Evolutionary conservation across 164 flowering plant species (phyloP).

Genomic region (Nymphaea colorata): DNA sequence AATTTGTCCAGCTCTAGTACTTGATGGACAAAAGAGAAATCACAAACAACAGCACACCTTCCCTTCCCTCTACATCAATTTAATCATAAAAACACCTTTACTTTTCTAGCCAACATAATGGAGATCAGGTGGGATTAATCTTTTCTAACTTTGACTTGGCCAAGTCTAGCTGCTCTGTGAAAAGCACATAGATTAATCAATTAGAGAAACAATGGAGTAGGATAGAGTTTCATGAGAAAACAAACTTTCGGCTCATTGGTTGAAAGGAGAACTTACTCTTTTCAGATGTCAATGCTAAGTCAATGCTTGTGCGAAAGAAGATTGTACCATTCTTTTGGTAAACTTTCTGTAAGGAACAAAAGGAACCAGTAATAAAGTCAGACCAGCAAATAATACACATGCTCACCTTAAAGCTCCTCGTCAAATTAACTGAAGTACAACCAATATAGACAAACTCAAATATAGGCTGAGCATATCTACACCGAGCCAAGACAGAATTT

Average conservation of each 20-base stretch:
- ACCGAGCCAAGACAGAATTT: not conserved
- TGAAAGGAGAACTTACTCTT: conserved; percentile 33
- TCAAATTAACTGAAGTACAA: too few species aligned
- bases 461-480: not conserved
- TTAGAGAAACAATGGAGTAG: not conserved
- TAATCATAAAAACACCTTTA: too few species aligned
- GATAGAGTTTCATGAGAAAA: not conserved
- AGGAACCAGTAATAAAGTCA: not conserved
- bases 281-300: conserved; percentile 44
- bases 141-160: conserved; percentile 30
- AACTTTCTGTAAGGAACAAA: conserved; percentile 28
- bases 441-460: not conserved
- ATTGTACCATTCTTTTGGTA: conserved; percentile 58
- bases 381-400: not conserved
- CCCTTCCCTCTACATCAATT: too few species aligned
- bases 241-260: not conserved
- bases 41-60: too few species aligned
- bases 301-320: conserved; percentile 43
- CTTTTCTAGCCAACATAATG: not conserved
- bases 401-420: not conserved
- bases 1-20: too few species aligned
- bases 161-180: conserved; percentile 31
- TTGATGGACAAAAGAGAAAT: too few species aligned
- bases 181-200: not conserved
- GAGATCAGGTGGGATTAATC: conserved; percentile 14